Evolutionary conservation across 2,329 filamentous ascomycete species (phyloP).

Genomic region (Beauveria asiatica): DNA sequence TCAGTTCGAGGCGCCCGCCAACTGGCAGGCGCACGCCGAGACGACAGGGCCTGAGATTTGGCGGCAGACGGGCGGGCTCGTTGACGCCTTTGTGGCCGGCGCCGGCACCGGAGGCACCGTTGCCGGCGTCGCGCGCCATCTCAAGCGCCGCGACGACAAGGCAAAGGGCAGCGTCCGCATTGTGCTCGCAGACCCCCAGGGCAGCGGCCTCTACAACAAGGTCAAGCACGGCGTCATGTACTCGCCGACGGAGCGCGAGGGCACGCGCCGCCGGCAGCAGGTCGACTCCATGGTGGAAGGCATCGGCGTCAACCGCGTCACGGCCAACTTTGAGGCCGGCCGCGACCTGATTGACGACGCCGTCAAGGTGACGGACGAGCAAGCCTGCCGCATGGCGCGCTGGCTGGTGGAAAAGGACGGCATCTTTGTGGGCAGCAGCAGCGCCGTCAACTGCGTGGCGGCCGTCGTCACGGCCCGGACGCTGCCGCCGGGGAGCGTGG

Average conservation of each 20-base stretch:
- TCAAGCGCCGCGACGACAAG: constrained; percentile 54
- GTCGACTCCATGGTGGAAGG: constrained; percentile 96
- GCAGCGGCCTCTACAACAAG: constrained; percentile 87
- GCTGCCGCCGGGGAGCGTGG: constrained; percentile 51
- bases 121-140: constrained; percentile 71
- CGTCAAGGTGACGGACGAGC: constrained; percentile 75
- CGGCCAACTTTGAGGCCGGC: constrained; percentile 83
- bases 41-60: constrained; percentile 88
- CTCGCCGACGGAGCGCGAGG: constrained; percentile 77
- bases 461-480: constrained; percentile 60
- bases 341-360: constrained; percentile 84
- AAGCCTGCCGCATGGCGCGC: constrained; percentile 88
- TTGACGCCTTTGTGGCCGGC: constrained; percentile 87
- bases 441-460: constrained; percentile 90
- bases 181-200: constrained; percentile 87
- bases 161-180: constrained; percentile 48
- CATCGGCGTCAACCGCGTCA: constrained; percentile 91
- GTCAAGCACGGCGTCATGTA: constrained; percentile 96
- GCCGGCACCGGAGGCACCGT: constrained; percentile 94
- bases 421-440: constrained; percentile 89
- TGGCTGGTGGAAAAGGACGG: constrained; percentile 96
- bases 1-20: constrained; percentile 88
- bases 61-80: constrained; percentile 59
- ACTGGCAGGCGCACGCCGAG: constrained; percentile 75
- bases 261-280: constrained; percentile 79